Percentiles rank a stretch among this genome's conserved stretches.
phyloP scores from a whole-genome alignment of 768 basidiomycete genomes.

The Leccinum boreale region DNA sequence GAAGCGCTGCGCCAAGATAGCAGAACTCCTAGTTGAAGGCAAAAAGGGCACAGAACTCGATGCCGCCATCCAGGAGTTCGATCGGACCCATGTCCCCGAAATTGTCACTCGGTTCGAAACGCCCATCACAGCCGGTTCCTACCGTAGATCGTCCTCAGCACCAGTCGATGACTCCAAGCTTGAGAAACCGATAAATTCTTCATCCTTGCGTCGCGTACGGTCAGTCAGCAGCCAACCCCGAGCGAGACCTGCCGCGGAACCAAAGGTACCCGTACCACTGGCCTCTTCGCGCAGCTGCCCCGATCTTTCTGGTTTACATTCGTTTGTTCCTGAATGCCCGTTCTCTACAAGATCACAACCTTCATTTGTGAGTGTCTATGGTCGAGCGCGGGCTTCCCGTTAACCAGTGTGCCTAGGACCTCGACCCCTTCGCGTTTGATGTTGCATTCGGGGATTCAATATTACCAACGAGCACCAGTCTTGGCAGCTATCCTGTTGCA shows the following conservation, averaged over 20 bases:
- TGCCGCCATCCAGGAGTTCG: slow-evolving; percentile 59
- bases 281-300: slow-evolving; percentile 23
- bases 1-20: slow-evolving; percentile 65
- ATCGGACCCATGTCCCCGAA: slow-evolving; percentile 49
- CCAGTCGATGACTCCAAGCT: slow-evolving; percentile 44
- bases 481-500: slow-evolving; percentile 23
- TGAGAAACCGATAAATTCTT: slow-evolving; percentile 26
- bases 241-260: background rate
- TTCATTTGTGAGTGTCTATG: slow-evolving; percentile 43
- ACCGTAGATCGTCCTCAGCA: slow-evolving; percentile 64
- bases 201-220: slow-evolving; percentile 20
- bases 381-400: background rate
- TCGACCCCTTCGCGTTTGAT: slow-evolving; percentile 30
- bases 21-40: slow-evolving; percentile 61
- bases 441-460: slow-evolving; percentile 30
- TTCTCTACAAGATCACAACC: slow-evolving; percentile 41
- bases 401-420: slow-evolving; percentile 16
- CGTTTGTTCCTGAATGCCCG: slow-evolving; percentile 30
- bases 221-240: slow-evolving; percentile 25
- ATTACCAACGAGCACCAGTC: slow-evolving; percentile 9
- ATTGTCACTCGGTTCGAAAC: slow-evolving; percentile 71
- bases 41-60: slow-evolving; percentile 63
- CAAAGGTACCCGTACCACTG: slow-evolving; percentile 6
- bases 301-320: slow-evolving; percentile 32
- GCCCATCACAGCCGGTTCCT: slow-evolving; percentile 69